Conservation (phyloP, 768 basidiomycete genomes). For the Hypsizygus marmoreus region DNA sequence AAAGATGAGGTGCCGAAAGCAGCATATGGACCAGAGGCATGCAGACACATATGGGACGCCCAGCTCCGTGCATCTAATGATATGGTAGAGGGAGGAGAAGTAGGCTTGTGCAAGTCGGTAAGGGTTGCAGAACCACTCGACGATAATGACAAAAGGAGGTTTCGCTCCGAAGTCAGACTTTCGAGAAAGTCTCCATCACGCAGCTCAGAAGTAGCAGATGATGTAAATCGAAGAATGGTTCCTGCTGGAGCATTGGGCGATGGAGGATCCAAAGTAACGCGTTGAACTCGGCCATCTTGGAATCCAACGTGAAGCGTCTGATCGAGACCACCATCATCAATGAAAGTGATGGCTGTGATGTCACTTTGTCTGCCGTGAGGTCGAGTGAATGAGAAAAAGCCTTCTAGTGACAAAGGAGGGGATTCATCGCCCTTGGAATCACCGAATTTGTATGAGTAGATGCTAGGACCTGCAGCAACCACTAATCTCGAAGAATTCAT, state of each 20-base stretch:
- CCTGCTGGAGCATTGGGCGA: conserved; percentile 12
- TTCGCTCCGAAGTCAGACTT: conserved; percentile 49
- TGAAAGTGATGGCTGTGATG: conserved; percentile 57
- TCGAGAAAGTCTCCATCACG: conserved; percentile 55
- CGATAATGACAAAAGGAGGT: conserved; percentile 57
- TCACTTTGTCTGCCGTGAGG: conserved; percentile 38
- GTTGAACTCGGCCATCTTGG: conserved; percentile 59
- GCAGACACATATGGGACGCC: conserved; percentile 57
- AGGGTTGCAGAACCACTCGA: conserved; percentile 49
- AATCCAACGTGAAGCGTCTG: conserved; percentile 56
- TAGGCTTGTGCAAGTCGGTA: conserved; percentile 23
- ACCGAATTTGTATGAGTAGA: conserved; percentile 61
- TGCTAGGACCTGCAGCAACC: conserved; percentile 57
- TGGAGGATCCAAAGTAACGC: conserved; percentile 31
- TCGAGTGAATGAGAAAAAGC: conserved; percentile 39
- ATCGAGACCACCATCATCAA: conserved; percentile 45
- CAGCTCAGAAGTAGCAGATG: conserved; percentile 14
- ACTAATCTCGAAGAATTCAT: conserved; percentile 56
- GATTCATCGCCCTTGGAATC: conserved; percentile 26
- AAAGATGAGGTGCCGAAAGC: conserved; percentile 67
- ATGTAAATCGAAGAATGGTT: conserved; percentile 20
- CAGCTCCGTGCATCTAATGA: conserved; percentile 60
- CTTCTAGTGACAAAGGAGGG: conserved; percentile 52
- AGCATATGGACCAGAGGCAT: conserved; percentile 57
- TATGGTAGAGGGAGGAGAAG: conserved; percentile 30